phyloP scores from a whole-genome alignment of 371 early-diverging fungal genomes.

The Apophysomyces ossiformis region DNA sequence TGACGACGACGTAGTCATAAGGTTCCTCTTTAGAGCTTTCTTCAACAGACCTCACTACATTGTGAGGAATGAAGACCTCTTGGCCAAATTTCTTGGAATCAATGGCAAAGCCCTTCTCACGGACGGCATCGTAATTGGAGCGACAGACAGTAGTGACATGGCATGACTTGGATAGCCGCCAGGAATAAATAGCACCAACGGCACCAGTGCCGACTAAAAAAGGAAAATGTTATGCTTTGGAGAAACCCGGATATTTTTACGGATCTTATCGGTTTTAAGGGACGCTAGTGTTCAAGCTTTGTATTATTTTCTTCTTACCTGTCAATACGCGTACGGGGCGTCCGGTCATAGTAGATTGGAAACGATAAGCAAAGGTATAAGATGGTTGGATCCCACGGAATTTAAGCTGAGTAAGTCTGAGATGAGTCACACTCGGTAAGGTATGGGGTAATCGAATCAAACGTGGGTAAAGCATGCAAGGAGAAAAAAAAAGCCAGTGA shows the following conservation, averaged over 20 bases:
- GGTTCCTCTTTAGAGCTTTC: constrained; percentile 46
- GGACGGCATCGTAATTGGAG: constrained; percentile 75
- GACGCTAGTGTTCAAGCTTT: background rate
- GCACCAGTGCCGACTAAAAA: constrained; percentile 82
- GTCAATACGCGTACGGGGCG: constrained; percentile 17
- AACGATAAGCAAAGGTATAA: background rate
- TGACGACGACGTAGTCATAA: constrained; percentile 77
- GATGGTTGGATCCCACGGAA: background rate
- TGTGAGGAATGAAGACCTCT: constrained; percentile 63
- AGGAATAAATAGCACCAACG: constrained; percentile 76
- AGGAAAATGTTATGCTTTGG: background rate
- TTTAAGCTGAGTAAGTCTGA: background rate
- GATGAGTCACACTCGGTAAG: too few species aligned
- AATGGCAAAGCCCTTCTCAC: constrained; percentile 68
- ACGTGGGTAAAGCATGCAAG: too few species aligned
- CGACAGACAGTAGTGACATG: constrained; percentile 81
- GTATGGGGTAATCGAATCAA: too few species aligned
- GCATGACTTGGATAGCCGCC: constrained; percentile 67
- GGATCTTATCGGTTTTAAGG: background rate
- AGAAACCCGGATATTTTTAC: background rate
- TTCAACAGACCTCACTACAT: constrained; percentile 58
- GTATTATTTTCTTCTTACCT: constrained; percentile 7
- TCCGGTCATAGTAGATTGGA: constrained; percentile 7
- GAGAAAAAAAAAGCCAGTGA: too few species aligned
- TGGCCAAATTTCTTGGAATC: constrained; percentile 67